phyloP scores from a whole-genome alignment of 2,329 filamentous ascomycete species.

The Colletotrichum sojae region DNA sequence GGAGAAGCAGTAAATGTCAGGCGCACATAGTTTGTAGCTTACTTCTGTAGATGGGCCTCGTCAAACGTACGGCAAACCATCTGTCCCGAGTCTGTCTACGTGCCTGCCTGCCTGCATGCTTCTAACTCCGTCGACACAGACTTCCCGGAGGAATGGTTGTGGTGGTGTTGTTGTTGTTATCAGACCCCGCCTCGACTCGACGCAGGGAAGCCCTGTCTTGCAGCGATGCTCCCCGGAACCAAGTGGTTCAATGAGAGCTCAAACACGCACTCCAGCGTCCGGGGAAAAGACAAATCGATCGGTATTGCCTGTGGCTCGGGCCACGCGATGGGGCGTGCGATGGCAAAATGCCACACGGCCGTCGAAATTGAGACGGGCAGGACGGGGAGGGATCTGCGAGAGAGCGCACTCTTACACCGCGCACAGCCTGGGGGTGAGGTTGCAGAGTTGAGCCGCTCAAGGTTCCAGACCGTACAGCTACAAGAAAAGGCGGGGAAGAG shows the following conservation, averaged over 20 bases:
- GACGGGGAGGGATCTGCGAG: constrained; percentile 11
- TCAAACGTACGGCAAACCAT: constrained; percentile 1
- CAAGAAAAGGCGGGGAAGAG: constrained; percentile 28
- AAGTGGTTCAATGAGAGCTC: constrained; percentile 17
- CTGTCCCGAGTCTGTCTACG: constrained; percentile 8
- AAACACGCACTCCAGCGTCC: constrained; percentile 24
- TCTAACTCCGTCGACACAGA: not conserved
- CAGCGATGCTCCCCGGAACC: constrained; percentile 13
- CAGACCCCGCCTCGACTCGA: not conserved
- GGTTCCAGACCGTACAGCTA: constrained; percentile 16
- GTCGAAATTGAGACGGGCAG: constrained; percentile 21
- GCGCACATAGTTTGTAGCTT: not conserved
- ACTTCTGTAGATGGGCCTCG: constrained; percentile 1
- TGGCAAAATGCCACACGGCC: constrained; percentile 17
- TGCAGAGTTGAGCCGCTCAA: constrained; percentile 19
- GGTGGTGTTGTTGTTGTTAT: not conserved
- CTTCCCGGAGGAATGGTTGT: constrained; percentile 1
- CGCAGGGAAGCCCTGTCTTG: constrained; percentile 23
- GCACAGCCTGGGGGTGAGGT: constrained; percentile 30
- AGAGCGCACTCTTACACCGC: constrained; percentile 15
- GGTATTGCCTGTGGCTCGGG: constrained; percentile 15
- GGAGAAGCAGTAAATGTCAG: not conserved
- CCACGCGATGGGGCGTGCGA: constrained; percentile 25
- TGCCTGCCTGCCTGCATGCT: constrained; percentile 9
- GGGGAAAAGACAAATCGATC: constrained; percentile 24